Evolutionary conservation across 2,329 filamentous ascomycete species (phyloP).

Genomic region (Lachnellula willkommii): DNA sequence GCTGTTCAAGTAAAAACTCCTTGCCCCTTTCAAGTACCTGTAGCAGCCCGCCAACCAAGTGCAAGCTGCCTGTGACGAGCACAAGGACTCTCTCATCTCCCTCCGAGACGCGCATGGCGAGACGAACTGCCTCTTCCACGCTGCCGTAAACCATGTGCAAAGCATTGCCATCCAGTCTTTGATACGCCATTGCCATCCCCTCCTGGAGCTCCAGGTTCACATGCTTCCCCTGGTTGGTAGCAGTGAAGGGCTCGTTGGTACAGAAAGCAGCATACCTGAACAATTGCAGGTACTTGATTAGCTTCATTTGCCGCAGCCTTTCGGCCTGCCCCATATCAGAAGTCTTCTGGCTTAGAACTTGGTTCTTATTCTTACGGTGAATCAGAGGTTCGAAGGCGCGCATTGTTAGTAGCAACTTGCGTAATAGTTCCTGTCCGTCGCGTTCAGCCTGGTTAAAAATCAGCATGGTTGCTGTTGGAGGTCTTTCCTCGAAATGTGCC

Average conservation of each 20-base stretch:
- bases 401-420: background rate
- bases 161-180: conserved; percentile 44
- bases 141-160: conserved; percentile 54
- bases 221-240: conserved; percentile 35
- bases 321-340: too few relatives aligned
- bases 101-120: conserved; percentile 35
- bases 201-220: conserved; percentile 58
- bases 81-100: conserved; percentile 48
- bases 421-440: conserved; percentile 58
- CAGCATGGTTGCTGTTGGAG: conserved; percentile 42
- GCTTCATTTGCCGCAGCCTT: too few relatives aligned
- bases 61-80: conserved; percentile 76
- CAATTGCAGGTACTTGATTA: conserved; percentile 10
- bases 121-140: conserved; percentile 62
- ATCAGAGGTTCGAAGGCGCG: background rate
- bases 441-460: conserved; percentile 93
- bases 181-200: conserved; percentile 58
- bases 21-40: conserved; percentile 50
- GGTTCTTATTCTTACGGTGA: too few relatives aligned
- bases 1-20: background rate
- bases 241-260: conserved; percentile 63
- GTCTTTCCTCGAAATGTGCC: background rate
- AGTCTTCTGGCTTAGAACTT: too few relatives aligned
- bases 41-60: conserved; percentile 75
- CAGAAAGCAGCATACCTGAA: conserved; percentile 78